Base-by-base conservation (phyloP, 352 stramenopile genomes). In the Phytophthora nicotianae region DNA sequence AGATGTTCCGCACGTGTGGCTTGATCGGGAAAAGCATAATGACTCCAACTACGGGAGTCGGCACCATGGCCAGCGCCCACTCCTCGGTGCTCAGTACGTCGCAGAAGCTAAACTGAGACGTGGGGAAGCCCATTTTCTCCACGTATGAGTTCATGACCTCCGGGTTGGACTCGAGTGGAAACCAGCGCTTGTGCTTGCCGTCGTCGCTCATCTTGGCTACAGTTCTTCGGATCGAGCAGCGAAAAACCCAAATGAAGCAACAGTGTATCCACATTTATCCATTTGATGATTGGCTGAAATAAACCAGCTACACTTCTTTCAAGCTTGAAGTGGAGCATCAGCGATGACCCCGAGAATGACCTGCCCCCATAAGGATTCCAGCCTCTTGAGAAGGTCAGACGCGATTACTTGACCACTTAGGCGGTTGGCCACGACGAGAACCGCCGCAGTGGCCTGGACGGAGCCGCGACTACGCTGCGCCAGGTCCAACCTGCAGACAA, bases 11-110 rank as follows among this genome's bases (percentile, higher is more conserved):
- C 35, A 96, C 88, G 27, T 88, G 84, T 3, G 84, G 66, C 63
- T 97, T 98, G 65, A 99, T 95, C 6, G 97, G 97, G 75, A 98
- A 99, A 20, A 99, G 85, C 80, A 99, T 96, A 51, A 99, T 69
- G 43, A 99, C 93, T 24, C 80, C 97, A 21, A 91, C 74, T 1
- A 98, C 95, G 5, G 96, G 96, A 53, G 83, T 77, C 17, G 95
- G 89, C 50, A 99, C 95, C 96, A 99, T 99, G 16, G 92, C 93
- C 37, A 99, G 74, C 16, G 96, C 97, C 97, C 96, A 99, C 46
- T 98, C 91, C 67, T 99, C 97, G 2, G 91, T 98, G 68, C 86
- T 97, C 50, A 98, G 91, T 33, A 99, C 91, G 78, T 99, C 97
- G 41, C 82, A 89, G 63, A 98, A 98, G 65, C 84, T 88, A 70